Conservation (phyloP, 2,329 filamentous ascomycete species). For the Calonectria hongkongensis region DNA sequence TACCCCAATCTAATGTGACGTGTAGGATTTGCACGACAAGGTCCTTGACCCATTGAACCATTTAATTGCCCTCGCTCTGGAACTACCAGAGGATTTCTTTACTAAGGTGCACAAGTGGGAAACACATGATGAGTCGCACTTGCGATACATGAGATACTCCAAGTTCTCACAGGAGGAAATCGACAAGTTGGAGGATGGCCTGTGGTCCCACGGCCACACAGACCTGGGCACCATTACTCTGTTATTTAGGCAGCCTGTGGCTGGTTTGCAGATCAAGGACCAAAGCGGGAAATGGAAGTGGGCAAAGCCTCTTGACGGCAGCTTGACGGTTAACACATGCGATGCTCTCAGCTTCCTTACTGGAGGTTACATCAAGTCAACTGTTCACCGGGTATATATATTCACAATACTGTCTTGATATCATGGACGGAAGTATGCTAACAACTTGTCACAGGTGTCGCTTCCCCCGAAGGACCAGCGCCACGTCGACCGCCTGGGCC, state of each 20-base stretch:
- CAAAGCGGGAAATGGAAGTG: conserved; percentile 70
- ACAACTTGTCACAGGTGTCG: conserved; percentile 53
- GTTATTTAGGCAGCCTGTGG: conserved; percentile 75
- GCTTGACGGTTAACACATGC: conserved; percentile 71
- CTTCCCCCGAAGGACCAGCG: conserved; percentile 64
- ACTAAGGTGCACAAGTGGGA: conserved; percentile 73
- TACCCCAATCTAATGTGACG: neutral
- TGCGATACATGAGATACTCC: conserved; percentile 78
- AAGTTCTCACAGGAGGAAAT: conserved; percentile 69
- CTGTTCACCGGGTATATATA: conserved; percentile 60
- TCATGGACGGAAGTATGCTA: neutral
- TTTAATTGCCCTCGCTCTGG: conserved; percentile 76
- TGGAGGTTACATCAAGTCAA: conserved; percentile 67
- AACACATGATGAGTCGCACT: conserved; percentile 74
- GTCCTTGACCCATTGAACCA: conserved; percentile 74
- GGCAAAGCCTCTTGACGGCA: conserved; percentile 69
- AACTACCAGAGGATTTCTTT: conserved; percentile 76
- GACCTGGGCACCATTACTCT: conserved; percentile 74
- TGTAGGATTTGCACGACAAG: conserved; percentile 68
- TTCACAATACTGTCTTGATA: neutral
- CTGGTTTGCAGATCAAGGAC: conserved; percentile 72
- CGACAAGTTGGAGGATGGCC: conserved; percentile 62
- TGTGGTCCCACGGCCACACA: conserved; percentile 71
- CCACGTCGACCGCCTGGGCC: conserved; percentile 67
- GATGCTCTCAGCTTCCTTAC: conserved; percentile 70